These are phyloP conservation scores for Brettanomyces anomalus DNA, from an alignment of 805 yeast genomes.

Conservation along the genomic window DNA sequence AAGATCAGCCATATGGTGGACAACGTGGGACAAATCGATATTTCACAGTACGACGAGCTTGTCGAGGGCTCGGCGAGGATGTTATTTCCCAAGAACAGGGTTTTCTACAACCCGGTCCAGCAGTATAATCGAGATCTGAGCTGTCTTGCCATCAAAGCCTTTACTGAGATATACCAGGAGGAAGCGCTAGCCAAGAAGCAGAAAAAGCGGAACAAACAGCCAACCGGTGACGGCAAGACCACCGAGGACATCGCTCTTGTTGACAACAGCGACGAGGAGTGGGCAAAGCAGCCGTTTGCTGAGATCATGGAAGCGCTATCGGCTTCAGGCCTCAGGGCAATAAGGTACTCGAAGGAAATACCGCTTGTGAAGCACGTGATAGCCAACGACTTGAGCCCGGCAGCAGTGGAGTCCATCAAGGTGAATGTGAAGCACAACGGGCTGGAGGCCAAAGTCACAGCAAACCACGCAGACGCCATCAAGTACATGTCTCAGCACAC, in stretches of 20 bases:
- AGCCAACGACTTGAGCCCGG: slow-evolving; percentile 84
- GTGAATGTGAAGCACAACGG: slow-evolving; percentile 63
- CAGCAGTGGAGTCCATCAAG: slow-evolving; percentile 76
- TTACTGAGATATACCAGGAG: slow-evolving; percentile 55
- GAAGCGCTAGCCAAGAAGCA: slow-evolving; percentile 16
- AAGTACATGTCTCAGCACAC: slow-evolving; percentile 54
- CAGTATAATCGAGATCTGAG: slow-evolving; percentile 93
- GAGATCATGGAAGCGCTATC: slow-evolving; percentile 82
- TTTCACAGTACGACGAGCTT: slow-evolving; percentile 23
- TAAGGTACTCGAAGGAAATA: slow-evolving; percentile 87
- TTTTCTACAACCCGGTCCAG: slow-evolving; percentile 93
- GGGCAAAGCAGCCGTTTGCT: slow-evolving; percentile 35
- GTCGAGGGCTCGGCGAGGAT: slow-evolving; percentile 81
- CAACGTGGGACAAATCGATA: slow-evolving; percentile 7
- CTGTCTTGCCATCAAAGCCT: slow-evolving; percentile 76
- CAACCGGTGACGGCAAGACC: slow-evolving; percentile 10
- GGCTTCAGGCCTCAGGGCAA: slow-evolving; percentile 92
- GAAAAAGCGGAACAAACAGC: slow-evolving; percentile 19
- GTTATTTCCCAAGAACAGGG: slow-evolving; percentile 75
- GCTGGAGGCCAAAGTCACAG: slow-evolving; percentile 44
- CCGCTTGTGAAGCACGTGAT: slow-evolving; percentile 64
- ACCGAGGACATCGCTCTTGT: slow-evolving; percentile 9
- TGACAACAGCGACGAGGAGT: slow-evolving; percentile 11
- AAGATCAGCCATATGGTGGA: neutral
- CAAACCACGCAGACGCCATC: slow-evolving; percentile 88